Conservation (phyloP, 208 protist genomes). For the Acanthamoeba lenticulata region DNA sequence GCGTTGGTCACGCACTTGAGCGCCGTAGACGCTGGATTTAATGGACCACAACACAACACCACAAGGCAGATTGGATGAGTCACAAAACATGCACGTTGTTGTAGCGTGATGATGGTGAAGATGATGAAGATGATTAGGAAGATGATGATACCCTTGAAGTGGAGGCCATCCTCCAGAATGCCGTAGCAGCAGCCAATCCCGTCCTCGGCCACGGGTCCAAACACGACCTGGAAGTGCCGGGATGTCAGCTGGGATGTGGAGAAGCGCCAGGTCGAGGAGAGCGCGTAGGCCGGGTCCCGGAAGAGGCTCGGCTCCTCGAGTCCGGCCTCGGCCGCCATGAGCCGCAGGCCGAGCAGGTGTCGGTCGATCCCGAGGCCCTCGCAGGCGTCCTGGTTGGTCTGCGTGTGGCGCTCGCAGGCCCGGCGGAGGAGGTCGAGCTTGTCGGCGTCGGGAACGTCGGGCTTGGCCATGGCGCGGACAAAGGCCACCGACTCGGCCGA, state of each 20-base stretch:
- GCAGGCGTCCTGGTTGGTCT: constrained; percentile 6
- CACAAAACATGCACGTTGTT: too few relatives aligned
- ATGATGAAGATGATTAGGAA: too few relatives aligned
- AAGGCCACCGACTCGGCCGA: constrained; percentile 60
- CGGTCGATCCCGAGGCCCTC: constrained; percentile 42
- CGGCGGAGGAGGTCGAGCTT: background rate
- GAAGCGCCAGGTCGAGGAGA: background rate
- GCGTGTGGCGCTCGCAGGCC: background rate
- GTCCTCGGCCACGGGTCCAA: constrained; percentile 32
- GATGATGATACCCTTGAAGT: background rate
- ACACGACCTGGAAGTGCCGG: constrained; percentile 44
- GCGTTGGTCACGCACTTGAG: constrained; percentile 56
- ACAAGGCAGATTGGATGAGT: too few relatives aligned
- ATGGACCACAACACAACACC: too few relatives aligned
- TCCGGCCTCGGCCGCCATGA: constrained; percentile 35
- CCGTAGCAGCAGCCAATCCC: constrained; percentile 14
- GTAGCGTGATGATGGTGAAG: too few relatives aligned
- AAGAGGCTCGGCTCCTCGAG: background rate
- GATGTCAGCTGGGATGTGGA: constrained; percentile 44
- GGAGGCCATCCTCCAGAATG: constrained; percentile 4
- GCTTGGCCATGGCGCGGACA: constrained; percentile 9
- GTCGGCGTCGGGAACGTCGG: background rate
- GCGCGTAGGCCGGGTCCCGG: constrained; percentile 9
- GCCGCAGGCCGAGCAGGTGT: background rate
- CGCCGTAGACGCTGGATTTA: background rate